A percentile compares a stretch with the other conserved stretches of the same genome.
These are phyloP conservation scores for Xylariomycetidae sp. DNA, from an alignment of 2,329 filamentous ascomycete species.

Conservation along the genomic window DNA sequence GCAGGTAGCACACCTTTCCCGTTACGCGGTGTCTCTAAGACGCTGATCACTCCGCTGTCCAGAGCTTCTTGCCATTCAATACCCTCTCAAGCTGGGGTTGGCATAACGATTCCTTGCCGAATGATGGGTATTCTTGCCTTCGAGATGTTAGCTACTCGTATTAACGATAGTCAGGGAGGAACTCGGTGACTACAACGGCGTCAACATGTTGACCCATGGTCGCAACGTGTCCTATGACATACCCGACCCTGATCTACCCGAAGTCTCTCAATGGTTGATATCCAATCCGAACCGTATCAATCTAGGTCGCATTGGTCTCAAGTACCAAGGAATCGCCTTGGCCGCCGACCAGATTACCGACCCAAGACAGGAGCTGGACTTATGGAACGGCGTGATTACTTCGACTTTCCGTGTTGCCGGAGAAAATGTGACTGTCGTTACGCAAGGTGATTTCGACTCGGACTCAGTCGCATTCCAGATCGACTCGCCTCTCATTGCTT, in stretches of 20 bases:
- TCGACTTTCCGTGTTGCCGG: slow-evolving; percentile 30
- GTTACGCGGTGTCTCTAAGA: too few relatives aligned
- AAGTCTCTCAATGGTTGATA: slow-evolving; percentile 45
- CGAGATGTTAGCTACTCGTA: not conserved
- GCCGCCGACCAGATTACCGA: slow-evolving; percentile 22
- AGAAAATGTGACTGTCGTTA: slow-evolving; percentile 27
- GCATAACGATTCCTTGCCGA: slow-evolving; percentile 31
- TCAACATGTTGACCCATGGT: slow-evolving; percentile 28
- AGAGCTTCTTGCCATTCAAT: slow-evolving; percentile 23
- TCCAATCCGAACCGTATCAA: slow-evolving; percentile 41
- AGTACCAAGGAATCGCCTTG: slow-evolving; percentile 27
- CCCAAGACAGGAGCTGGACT: slow-evolving; percentile 28
- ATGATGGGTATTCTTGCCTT: slow-evolving; percentile 19
- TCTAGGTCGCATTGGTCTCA: slow-evolving; percentile 35
- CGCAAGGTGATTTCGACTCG: slow-evolving; percentile 31
- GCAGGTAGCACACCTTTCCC: slow-evolving; percentile 12
- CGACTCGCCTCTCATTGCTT: slow-evolving; percentile 28
- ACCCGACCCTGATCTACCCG: slow-evolving; percentile 29
- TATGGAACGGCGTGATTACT: slow-evolving; percentile 33
- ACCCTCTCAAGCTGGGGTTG: slow-evolving; percentile 25
- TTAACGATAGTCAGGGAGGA: slow-evolving; percentile 17
- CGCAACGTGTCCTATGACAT: slow-evolving; percentile 33
- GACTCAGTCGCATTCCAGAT: slow-evolving; percentile 32
- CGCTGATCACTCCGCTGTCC: not conserved
- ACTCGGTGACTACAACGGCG: slow-evolving; percentile 27